A percentile compares a stretch with the other conserved stretches of the same genome.
phyloP scores from a whole-genome alignment of 257 asterid genomes.

The Gentiana straminea region DNA sequence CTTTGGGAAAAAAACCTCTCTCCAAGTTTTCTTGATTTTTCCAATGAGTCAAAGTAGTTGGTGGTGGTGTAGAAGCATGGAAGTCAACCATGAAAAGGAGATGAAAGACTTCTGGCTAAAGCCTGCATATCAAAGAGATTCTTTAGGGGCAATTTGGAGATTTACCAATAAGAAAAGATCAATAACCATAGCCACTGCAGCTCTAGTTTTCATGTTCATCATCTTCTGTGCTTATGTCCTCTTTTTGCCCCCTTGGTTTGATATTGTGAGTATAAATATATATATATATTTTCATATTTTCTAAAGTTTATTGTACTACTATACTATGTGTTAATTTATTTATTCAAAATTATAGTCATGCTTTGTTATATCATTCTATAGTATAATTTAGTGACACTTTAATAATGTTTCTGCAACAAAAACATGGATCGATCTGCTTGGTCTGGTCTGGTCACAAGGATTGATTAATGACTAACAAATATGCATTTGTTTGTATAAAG shows the following conservation, averaged over 20 bases:
- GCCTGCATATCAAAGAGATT: slow-evolving; percentile 1
- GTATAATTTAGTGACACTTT: too few species aligned
- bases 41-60: too few species aligned
- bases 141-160: neutral
- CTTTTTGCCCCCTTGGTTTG: slow-evolving; percentile 6
- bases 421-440: too few species aligned
- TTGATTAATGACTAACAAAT: too few species aligned
- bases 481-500: too few species aligned
- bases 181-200: neutral
- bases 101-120: slow-evolving; percentile 3
- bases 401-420: too few species aligned
- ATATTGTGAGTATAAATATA: slow-evolving; percentile 11
- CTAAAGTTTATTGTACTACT: neutral
- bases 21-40: too few species aligned
- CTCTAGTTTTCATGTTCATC: slow-evolving; percentile 4
- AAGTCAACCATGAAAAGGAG: neutral
- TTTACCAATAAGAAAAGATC: neutral
- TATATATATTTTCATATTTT: neutral
- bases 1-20: too few species aligned
- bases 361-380: too few species aligned
- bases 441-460: too few species aligned
- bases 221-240: slow-evolving; percentile 1
- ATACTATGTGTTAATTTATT: too few species aligned
- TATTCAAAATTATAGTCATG: too few species aligned
- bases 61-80: neutral